Base-by-base conservation (phyloP, 164 flowering plant species). In the Akebia trifoliata region DNA sequence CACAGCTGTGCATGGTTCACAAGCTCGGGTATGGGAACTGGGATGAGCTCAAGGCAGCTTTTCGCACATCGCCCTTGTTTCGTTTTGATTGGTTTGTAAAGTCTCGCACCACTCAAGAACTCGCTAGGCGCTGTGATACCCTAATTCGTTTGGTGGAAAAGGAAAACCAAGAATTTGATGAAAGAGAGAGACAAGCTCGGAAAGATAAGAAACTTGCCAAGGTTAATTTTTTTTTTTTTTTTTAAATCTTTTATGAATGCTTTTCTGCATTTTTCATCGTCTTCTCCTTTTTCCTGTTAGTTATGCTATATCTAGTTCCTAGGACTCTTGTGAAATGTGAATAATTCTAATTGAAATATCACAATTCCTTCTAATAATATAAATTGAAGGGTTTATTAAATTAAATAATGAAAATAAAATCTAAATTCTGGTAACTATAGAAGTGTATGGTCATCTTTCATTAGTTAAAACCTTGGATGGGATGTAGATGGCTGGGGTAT, bases 71-170 rank as follows among this genome's bases (percentile, higher is more conserved):
- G 0, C 93, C 97, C 1, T 66, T 88, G 71, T 94, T 94, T 61
- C 90, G 96, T 11, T 90, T 90, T 73, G 97, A 94, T 73, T 94
- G 99, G 99, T 94, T 90, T 78, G 87, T 94, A 24, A 94, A 94
- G 66, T 94, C 99, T 25, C 87, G 99, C 22, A 90, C 99, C 21
- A 85, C 95, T n/a, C 99, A 94, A 66, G 99, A 94, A 72, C 89
- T 94, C 66, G 96, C 97, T 4, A 76, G 99, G 68, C 88, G 99
- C 64, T 94, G 99, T 67, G 99, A 94, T 70, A 86, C 97, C 0
- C 81, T 90, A 14, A 94, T 94, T 54, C 82, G 97, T 35, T 65
- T 90, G 74, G 85, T 94, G 34, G 97, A 94, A 81, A 86, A 80
- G 66, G 99, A 94, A 57, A 94, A 94, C 65, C 96, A 90, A 69